phyloP scores from a whole-genome alignment of 2,329 filamentous ascomycete genomes.

The Ophiocordyceps polyrhachis-furcata region DNA sequence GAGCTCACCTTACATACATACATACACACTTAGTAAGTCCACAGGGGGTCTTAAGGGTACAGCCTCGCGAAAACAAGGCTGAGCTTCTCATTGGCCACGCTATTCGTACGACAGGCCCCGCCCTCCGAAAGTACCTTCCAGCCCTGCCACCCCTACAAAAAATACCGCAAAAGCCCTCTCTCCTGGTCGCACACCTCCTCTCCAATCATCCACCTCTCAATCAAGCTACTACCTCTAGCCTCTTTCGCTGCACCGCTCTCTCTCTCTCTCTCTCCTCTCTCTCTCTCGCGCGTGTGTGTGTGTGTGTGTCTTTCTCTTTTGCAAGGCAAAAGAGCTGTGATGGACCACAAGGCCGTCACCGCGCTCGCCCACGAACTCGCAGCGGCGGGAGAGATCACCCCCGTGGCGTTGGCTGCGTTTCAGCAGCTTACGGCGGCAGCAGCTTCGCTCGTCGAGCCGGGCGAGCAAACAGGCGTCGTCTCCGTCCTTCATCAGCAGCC shows the following conservation, averaged over 20 bases:
- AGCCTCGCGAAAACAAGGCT: not conserved
- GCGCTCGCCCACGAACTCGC: not conserved
- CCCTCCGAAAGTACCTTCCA: not conserved
- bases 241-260: too few species aligned
- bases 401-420: not conserved
- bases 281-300: too few species aligned
- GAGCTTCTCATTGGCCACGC: not conserved
- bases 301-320: not conserved
- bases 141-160: not conserved
- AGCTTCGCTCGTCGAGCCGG: not conserved
- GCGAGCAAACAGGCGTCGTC: not conserved
- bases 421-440: not conserved
- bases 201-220: not conserved
- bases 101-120: not conserved
- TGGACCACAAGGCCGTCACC: not conserved
- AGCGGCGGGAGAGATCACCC: not conserved
- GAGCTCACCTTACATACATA: too few species aligned
- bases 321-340: not conserved
- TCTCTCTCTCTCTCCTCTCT: not conserved
- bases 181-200: not conserved
- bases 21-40: too few species aligned
- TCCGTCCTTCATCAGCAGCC: not conserved
- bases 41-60: too few species aligned
- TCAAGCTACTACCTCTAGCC: too few species aligned
- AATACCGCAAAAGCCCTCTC: not conserved